These are phyloP conservation scores for Fusarium proliferatum DNA, from an alignment of 2,329 filamentous ascomycete genomes.

Conservation along the genomic window DNA sequence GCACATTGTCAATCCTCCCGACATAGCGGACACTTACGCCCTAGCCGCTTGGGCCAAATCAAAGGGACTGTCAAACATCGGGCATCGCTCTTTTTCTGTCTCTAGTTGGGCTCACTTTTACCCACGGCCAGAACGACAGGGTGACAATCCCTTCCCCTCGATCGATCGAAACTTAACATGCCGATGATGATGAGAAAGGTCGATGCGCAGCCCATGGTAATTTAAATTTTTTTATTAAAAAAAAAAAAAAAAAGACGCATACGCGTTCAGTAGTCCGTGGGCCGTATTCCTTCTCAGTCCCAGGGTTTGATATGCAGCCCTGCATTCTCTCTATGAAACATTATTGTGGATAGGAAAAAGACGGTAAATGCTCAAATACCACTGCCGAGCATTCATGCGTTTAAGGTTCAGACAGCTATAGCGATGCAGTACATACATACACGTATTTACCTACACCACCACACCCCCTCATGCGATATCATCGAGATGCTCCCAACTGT, in stretches of 20 bases:
- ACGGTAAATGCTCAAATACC: slow-evolving; percentile 10
- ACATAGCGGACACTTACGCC: not conserved
- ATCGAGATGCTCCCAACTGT: not conserved
- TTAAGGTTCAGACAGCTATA: not conserved
- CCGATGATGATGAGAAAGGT: slow-evolving; percentile 17
- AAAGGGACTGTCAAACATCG: slow-evolving; percentile 2
- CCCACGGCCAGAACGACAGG: not conserved
- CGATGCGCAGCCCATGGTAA: slow-evolving; percentile 13
- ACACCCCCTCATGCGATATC: not conserved
- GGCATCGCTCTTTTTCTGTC: slow-evolving; percentile 5
- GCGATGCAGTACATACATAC: not conserved
- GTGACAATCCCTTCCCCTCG: slow-evolving; percentile 1
- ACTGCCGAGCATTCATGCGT: not conserved
- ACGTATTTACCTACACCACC: not conserved
- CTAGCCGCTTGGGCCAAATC: not conserved
- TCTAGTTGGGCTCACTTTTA: slow-evolving; percentile 9
- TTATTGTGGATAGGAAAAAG: not conserved
- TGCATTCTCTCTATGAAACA: slow-evolving; percentile 10
- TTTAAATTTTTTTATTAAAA: not conserved
- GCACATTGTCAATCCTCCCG: not conserved
- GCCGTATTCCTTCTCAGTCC: not conserved
- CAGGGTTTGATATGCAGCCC: slow-evolving; percentile 3
- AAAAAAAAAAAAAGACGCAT: not conserved
- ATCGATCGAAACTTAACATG: slow-evolving; percentile 28
- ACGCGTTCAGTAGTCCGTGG: slow-evolving; percentile 1